Base-by-base conservation (phyloP, 2,329 filamentous ascomycete genomes). In the Fusarium sp. region DNA sequence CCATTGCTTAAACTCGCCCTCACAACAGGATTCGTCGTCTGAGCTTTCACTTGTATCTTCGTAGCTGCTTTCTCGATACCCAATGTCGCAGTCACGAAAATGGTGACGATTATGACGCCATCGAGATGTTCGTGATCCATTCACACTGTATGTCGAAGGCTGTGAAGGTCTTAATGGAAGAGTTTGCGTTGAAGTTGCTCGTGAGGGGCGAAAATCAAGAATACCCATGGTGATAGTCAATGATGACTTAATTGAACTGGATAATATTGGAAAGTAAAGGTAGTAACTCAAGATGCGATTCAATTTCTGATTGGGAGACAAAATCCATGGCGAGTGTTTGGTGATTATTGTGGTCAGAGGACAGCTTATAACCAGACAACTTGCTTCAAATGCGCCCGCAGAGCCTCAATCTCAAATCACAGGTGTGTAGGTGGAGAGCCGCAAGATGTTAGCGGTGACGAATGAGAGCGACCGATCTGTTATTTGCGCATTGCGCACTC, bases 81-180 rank as follows among this genome's bases (percentile, higher is more conserved):
- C 1, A 1, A 25, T 0, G 31, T 15, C 17, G 47, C 12, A 2
- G 1, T 20, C 12, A 0, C 12, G 1, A 20, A 0, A 36, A 11
- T 4, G 3, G 1, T 25, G 17, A 36, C 17, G 31, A 17, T 7
- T 7, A 27, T 0, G 7, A 22, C 22, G 17, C 3, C 2, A 3
- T 2, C 5, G n/a, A 5, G 17, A 7, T 14, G 2, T 50, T 25
- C n/a, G 14, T 1, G 4, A 3, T 7, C 5, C 15, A 33, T 5
- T 33, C 2, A 5, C 1, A 18, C 1, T 35, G 5, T 35, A 5
- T 1, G 17, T 11, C 0, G 12, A 5, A 25, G 31, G 31, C 3
- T 35, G 47, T 4, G 3, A 7, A 35, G n/a, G 17, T 3, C 47
- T 50, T 0, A 25, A 22, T 35, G 31, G 5, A 11, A 50, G 8